Evolutionary conservation across 2,329 filamentous ascomycete genomes (phyloP).

Genomic region (Trichoderma sp.): DNA sequence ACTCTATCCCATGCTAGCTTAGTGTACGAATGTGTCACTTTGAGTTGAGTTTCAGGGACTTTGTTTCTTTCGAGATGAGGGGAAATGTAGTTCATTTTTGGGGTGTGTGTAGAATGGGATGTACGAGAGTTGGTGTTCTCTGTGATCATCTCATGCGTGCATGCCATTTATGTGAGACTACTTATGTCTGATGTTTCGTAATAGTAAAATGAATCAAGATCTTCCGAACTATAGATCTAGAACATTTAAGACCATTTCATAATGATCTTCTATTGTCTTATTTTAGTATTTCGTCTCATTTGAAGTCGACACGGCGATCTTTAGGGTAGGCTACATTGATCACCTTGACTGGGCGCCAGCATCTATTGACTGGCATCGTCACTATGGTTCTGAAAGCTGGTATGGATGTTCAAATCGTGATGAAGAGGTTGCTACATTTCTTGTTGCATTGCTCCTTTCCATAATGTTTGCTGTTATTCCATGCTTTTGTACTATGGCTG

Average conservation of each 20-base stretch:
- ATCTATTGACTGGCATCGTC: too few relatives aligned
- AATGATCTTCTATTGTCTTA: neutral
- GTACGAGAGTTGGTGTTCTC: neutral
- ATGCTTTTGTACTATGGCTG: too few relatives aligned
- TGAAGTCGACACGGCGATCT: too few relatives aligned
- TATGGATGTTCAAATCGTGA: too few relatives aligned
- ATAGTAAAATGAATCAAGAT: neutral
- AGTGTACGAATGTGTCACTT: neutral
- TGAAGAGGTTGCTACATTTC: too few relatives aligned
- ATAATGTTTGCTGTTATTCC: too few relatives aligned
- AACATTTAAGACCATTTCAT: neutral
- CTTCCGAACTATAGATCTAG: neutral
- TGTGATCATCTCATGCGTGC: neutral
- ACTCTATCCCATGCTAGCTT: neutral
- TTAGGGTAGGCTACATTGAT: too few relatives aligned
- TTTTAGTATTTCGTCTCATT: neutral
- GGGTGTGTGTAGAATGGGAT: neutral
- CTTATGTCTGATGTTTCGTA: neutral
- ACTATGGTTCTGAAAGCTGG: too few relatives aligned
- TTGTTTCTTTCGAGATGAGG: neutral
- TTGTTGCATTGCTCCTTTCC: too few relatives aligned
- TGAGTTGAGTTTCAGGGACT: neutral
- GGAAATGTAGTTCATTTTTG: neutral
- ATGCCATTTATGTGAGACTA: neutral
- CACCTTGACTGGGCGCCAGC: neutral